A percentile compares a stretch with the other conserved stretches of the same genome.
Conservation (phyloP, 1,139 yeast genomes). For the Hyphopichia burtonii region DNA sequence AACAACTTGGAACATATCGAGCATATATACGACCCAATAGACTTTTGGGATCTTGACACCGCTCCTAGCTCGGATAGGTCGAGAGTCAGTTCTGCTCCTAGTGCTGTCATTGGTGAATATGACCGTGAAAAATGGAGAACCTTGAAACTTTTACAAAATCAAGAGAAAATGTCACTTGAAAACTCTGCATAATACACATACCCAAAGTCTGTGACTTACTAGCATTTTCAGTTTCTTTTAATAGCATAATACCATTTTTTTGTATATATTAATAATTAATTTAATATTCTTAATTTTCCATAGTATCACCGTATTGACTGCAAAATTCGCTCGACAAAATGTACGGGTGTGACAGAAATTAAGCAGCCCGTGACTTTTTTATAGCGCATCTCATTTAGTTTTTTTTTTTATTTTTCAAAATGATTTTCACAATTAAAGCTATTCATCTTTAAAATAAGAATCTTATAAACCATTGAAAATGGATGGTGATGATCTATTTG, state of each 20-base stretch:
- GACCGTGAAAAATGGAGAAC: constrained; percentile 66
- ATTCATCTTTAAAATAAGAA: background rate
- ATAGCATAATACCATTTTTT: background rate
- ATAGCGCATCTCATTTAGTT: background rate
- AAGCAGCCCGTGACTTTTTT: background rate
- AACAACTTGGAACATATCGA: background rate
- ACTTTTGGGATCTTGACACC: constrained; percentile 39
- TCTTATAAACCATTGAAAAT: background rate
- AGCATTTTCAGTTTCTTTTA: background rate
- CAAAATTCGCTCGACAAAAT: background rate
- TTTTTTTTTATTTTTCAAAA: background rate
- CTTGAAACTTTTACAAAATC: constrained; percentile 31
- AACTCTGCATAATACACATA: background rate
- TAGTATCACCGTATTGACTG: background rate
- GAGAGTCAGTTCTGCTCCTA: constrained; percentile 51
- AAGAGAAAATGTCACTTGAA: constrained; percentile 7
- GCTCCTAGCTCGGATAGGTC: constrained; percentile 39
- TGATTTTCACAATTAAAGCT: no score
- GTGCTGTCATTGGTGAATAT: constrained; percentile 62
- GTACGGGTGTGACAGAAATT: background rate
- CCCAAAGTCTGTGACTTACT: no score
- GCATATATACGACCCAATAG: constrained; percentile 17
- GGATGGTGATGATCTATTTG: constrained; percentile 57
- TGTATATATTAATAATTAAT: background rate
- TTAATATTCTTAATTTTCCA: background rate